phyloP scores from a whole-genome alignment of 1,139 yeast genomes.

The Magnusiomyces tetraspermus region DNA sequence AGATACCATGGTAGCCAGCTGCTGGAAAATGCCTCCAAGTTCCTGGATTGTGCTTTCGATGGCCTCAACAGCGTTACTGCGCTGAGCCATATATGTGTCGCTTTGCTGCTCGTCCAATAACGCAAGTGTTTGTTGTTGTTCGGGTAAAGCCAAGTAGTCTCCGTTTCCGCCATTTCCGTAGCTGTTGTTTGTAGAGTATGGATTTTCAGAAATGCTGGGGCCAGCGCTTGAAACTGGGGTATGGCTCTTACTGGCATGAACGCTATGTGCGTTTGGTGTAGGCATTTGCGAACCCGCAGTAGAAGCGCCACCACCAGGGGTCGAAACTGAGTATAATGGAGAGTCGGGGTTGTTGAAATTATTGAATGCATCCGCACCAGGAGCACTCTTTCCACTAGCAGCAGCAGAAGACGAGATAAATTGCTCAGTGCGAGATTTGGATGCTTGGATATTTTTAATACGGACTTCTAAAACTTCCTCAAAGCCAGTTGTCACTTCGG shows the following conservation, averaged over 20 bases:
- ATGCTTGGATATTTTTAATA: conserved; percentile 73
- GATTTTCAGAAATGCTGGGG: conserved; percentile 27
- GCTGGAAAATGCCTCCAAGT: conserved; percentile 90
- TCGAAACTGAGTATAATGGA: conserved; percentile 13
- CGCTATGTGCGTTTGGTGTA: conserved; percentile 2
- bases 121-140: conserved; percentile 64
- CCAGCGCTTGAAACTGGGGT: conserved; percentile 6
- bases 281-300: neutral
- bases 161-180: conserved; percentile 16
- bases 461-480: conserved; percentile 79
- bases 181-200: conserved; percentile 33
- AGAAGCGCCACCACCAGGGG: neutral
- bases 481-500: conserved; percentile 87
- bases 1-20: conserved; percentile 92
- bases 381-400: conserved; percentile 9
- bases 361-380: neutral
- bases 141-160: conserved; percentile 47
- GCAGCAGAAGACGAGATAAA: conserved; percentile 45
- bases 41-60: conserved; percentile 94
- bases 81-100: conserved; percentile 65
- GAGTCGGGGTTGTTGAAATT: conserved; percentile 10
- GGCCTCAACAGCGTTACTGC: conserved; percentile 88
- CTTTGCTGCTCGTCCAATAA: conserved; percentile 52
- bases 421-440: conserved; percentile 76
- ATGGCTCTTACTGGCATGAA: conserved; percentile 2